Evolutionary conservation across 805 yeast species (phyloP), one percentile per base, ranked within the genome.

Genomic region (Spencermartinsiella europaea): DNA sequence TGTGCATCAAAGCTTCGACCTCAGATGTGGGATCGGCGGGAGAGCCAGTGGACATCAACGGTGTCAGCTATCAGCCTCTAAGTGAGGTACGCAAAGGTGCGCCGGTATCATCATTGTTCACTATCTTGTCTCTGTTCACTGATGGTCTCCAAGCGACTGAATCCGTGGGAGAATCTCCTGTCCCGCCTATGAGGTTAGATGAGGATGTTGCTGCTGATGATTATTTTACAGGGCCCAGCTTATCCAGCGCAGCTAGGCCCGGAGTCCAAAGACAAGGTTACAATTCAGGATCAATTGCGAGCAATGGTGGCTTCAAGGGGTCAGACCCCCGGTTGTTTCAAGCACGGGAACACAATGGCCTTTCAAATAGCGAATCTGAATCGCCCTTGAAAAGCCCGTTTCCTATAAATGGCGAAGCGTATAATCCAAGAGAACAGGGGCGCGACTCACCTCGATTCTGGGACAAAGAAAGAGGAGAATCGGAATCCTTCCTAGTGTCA

Each of bases 81-180:
- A 89, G 88, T 55, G 89, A 81, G 47, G 84, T 89, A 40, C 85
- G 84, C 55, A 76, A 85, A 34, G 95, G 96, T 0, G 71, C 91
- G 12, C 95, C 97, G 0, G 68, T 91, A 19, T 84, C 95, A 0
- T 87, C 97, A 0, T 68, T 91, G 47, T 79, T 88, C 37, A 80
- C 86, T 42, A 86, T 93, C 1, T 66, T 91, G 44, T 83, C 87
- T 31, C 70, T 93, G 21, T 84, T 91, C 61, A 78, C 85, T 0
- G 73, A 70, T 21, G 72, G 69, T 37, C 65, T 68, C 21, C 55
- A 62, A 46, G 42, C 60, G 17, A 50, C 52, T 21, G 50, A 49
- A 14, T 47, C 49, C 33, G 37, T 45, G n/a, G 33, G 49, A 20
- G 15, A 14, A 15, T 15, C 36, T 14, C 33, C 14, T 25, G 25